phyloP scores from a whole-genome alignment of 1,284 basidiomycete species.

The Naganishia albida region DNA sequence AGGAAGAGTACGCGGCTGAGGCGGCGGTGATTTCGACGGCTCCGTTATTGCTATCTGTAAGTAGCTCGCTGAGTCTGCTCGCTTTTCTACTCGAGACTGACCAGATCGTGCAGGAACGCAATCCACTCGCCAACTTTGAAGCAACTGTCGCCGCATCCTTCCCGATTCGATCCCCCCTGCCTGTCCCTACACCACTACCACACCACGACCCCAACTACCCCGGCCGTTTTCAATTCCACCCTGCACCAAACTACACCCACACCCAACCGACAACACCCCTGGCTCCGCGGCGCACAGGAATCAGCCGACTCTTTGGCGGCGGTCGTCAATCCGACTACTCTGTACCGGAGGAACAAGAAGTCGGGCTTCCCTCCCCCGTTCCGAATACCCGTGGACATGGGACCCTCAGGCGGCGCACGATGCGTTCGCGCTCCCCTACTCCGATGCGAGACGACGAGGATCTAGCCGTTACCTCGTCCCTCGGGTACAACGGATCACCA shows the following conservation, averaged over 20 bases:
- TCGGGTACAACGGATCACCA: conserved; percentile 12
- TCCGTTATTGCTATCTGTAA: conserved; percentile 15
- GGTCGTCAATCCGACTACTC: conserved; percentile 13
- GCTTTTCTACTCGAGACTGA: background rate
- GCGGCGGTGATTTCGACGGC: conserved; percentile 11
- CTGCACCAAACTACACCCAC: conserved; percentile 24
- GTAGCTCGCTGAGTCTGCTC: background rate
- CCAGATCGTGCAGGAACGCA: conserved; percentile 7
- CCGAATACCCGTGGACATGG: conserved; percentile 19
- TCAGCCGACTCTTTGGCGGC: conserved; percentile 7
- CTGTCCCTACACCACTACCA: background rate
- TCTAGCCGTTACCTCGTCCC: background rate
- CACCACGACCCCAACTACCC: conserved; percentile 34
- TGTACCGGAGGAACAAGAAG: conserved; percentile 17
- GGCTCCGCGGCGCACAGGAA: conserved; percentile 12
- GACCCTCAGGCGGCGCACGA: conserved; percentile 23
- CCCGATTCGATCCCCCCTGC: conserved; percentile 4
- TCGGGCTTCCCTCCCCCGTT: conserved; percentile 30
- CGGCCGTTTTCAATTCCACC: conserved; percentile 30
- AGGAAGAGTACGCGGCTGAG: background rate
- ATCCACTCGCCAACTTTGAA: conserved; percentile 29
- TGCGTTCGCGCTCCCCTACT: conserved; percentile 28
- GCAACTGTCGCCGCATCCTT: conserved; percentile 32
- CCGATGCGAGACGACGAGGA: conserved; percentile 32
- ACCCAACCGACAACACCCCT: conserved; percentile 17